Conservation (phyloP, 2,329 filamentous ascomycete genomes). For the Fusarium chaquense region DNA sequence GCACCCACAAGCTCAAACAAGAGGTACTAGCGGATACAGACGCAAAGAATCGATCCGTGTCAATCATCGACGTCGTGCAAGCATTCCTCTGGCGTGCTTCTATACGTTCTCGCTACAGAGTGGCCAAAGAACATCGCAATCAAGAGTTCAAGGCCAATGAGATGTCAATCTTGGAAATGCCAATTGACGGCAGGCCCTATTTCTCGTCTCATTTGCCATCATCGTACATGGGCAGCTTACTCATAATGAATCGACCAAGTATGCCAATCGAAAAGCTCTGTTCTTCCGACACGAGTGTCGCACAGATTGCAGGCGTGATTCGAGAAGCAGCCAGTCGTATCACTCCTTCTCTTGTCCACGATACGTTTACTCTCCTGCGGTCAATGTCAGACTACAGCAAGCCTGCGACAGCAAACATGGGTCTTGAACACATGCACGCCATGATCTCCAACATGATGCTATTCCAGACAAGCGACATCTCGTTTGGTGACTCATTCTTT, state of each 20-base stretch:
- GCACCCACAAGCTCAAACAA: slow-evolving; percentile 13
- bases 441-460: slow-evolving; percentile 23
- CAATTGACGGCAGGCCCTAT: slow-evolving; percentile 12
- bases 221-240: slow-evolving; percentile 13
- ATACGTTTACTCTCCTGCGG: neutral
- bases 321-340: slow-evolving; percentile 10
- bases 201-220: slow-evolving; percentile 11
- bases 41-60: neutral
- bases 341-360: slow-evolving; percentile 6
- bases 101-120: slow-evolving; percentile 7
- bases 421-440: slow-evolving; percentile 13
- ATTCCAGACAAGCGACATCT: slow-evolving; percentile 10
- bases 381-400: slow-evolving; percentile 21
- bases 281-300: neutral
- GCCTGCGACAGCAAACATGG: slow-evolving; percentile 21
- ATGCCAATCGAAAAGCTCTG: slow-evolving; percentile 7
- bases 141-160: neutral
- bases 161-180: slow-evolving; percentile 17
- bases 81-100: slow-evolving; percentile 21
- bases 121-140: neutral
- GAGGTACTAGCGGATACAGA: neutral
- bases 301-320: slow-evolving; percentile 3
- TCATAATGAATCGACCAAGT: slow-evolving; percentile 1
- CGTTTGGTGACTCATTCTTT: slow-evolving; percentile 12
- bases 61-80: slow-evolving; percentile 3